These are phyloP conservation scores for Rosa persica DNA, from an alignment of 306 rosid genomes.

Conservation along the genomic window DNA sequence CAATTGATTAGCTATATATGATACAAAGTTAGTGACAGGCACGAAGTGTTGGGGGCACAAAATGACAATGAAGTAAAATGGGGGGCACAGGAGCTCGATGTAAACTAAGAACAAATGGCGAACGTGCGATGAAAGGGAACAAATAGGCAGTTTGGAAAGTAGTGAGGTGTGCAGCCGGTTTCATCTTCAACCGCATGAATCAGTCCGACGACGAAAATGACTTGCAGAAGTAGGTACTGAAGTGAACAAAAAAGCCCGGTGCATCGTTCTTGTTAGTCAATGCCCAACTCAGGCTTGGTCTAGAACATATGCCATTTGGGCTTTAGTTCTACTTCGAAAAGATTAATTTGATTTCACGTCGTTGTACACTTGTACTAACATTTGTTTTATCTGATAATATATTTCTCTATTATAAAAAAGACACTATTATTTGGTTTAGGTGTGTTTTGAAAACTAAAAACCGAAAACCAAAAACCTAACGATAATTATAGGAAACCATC, in stretches of 20 bases:
- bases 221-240: not conserved
- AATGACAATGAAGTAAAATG: constrained; percentile 29
- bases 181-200: constrained; percentile 8
- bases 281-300: not conserved
- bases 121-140: constrained; percentile 26
- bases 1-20: not conserved
- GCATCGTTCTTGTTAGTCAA: not conserved
- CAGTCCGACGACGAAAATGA: constrained; percentile 8
- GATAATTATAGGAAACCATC: too few relatives aligned
- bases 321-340: not conserved
- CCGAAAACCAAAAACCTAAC: too few relatives aligned
- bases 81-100: constrained; percentile 38
- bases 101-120: constrained; percentile 71
- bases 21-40: constrained; percentile 4
- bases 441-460: too few relatives aligned
- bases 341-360: not conserved
- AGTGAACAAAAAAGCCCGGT: not conserved
- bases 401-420: too few relatives aligned
- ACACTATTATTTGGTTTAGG: too few relatives aligned
- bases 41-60: constrained; percentile 31
- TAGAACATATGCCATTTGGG: constrained; percentile 1
- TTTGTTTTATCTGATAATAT: too few relatives aligned
- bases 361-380: too few relatives aligned
- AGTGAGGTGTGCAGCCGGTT: constrained; percentile 42
- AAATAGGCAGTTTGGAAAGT: constrained; percentile 28